Percentiles rank a stretch among this genome's conserved stretches.
Evolutionary conservation across 352 stramenopile species (phyloP).

Genomic region (Achlya hypogyna): DNA sequence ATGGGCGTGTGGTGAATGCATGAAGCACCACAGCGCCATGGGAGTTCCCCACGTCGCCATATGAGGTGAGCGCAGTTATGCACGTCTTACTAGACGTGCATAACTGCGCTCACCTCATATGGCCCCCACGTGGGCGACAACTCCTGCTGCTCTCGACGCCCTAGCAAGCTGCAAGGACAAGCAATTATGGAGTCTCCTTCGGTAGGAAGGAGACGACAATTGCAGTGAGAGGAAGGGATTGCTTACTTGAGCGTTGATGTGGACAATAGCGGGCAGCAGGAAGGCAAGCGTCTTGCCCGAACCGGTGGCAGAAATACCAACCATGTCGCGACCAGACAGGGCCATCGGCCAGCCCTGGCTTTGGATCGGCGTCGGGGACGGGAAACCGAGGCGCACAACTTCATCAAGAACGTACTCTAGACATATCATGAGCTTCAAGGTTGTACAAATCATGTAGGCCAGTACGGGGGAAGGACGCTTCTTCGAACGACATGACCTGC

Average conservation of each 20-base stretch:
- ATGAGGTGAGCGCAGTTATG: too few species aligned
- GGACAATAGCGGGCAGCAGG: slow-evolving; percentile 98
- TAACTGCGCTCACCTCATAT: too few species aligned
- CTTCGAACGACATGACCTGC: slow-evolving; percentile 93
- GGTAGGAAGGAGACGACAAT: background rate
- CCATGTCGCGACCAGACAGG: slow-evolving; percentile 95
- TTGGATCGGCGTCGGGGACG: slow-evolving; percentile 88
- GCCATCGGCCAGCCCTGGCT: slow-evolving; percentile 99
- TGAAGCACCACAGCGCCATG: too few species aligned
- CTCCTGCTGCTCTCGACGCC: background rate
- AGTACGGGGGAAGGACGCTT: slow-evolving; percentile 81
- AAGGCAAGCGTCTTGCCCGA: slow-evolving; percentile 98
- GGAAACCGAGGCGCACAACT: slow-evolving; percentile 95
- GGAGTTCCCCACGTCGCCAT: too few species aligned
- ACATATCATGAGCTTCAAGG: background rate
- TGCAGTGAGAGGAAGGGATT: background rate
- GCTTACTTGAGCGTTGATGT: slow-evolving; percentile 99
- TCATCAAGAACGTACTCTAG: slow-evolving; percentile 95
- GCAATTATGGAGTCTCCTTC: background rate
- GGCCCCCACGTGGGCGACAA: background rate
- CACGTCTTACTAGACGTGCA: too few species aligned
- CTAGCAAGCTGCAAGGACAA: background rate
- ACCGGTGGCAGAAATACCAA: slow-evolving; percentile 97
- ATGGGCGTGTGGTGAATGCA: too few species aligned
- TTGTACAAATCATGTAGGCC: background rate